These are phyloP conservation scores for Candida insectalens DNA, from an alignment of 805 yeast species.

Conservation along the genomic window DNA sequence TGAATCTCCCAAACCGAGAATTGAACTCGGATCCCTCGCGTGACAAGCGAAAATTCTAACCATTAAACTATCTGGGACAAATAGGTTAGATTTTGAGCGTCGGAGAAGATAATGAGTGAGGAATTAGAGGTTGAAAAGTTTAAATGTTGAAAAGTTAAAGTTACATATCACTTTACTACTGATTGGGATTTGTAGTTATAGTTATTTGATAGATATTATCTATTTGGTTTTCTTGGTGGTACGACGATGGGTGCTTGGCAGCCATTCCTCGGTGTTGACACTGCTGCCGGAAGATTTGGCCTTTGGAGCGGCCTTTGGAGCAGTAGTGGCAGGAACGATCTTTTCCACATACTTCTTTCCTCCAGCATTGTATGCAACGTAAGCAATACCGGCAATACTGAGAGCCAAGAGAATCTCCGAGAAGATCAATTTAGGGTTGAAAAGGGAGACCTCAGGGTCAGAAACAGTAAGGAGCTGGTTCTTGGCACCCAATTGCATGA, in stretches of 20 bases:
- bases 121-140: too few species aligned
- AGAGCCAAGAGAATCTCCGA: slow-evolving; percentile 45
- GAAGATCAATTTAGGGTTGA: slow-evolving; percentile 63
- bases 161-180: too few species aligned
- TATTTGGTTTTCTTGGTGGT: slow-evolving; percentile 14
- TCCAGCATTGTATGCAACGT: slow-evolving; percentile 33
- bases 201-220: too few species aligned
- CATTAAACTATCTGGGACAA: slow-evolving; percentile 30
- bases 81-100: too few species aligned
- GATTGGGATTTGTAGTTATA: too few species aligned
- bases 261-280: slow-evolving; percentile 49
- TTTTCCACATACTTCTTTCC: slow-evolving; percentile 39
- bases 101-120: too few species aligned
- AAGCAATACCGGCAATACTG: slow-evolving; percentile 40
- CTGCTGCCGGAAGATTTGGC: slow-evolving; percentile 13
- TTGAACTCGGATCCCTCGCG: slow-evolving; percentile 35
- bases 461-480: slow-evolving; percentile 47
- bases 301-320: slow-evolving; percentile 17
- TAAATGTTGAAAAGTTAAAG: too few species aligned
- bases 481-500: slow-evolving; percentile 47
- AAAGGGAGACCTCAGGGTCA: slow-evolving; percentile 60
- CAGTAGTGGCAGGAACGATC: slow-evolving; percentile 17
- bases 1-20: slow-evolving; percentile 30
- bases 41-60: slow-evolving; percentile 33
- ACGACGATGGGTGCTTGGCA: slow-evolving; percentile 45